Evolutionary conservation across 768 basidiomycete genomes (phyloP).

Genomic region (Boletus eberwhitei): DNA sequence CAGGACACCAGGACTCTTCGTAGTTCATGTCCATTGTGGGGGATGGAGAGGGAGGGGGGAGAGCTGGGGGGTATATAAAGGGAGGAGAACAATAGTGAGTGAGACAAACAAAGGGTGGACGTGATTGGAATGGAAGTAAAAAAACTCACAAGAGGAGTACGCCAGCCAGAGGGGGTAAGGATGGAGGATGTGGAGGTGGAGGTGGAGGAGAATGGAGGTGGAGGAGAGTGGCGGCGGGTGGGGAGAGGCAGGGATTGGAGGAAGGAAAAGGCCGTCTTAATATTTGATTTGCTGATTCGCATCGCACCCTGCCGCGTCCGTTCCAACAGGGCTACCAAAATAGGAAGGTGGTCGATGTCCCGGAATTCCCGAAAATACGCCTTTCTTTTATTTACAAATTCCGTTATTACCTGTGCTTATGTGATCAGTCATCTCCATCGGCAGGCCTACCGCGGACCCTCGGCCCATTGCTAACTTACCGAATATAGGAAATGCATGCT

Average conservation of each 20-base stretch:
- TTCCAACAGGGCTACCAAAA: slow-evolving; percentile 18
- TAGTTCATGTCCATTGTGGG: slow-evolving; percentile 37
- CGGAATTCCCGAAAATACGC: slow-evolving; percentile 28
- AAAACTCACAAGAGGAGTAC: slow-evolving; percentile 8
- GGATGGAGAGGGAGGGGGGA: slow-evolving; percentile 11
- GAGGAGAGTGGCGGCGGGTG: slow-evolving; percentile 21
- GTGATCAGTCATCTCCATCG: slow-evolving; percentile 23
- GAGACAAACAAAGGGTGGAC: slow-evolving; percentile 18
- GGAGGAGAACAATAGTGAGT: slow-evolving; percentile 8
- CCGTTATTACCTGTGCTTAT: slow-evolving; percentile 32
- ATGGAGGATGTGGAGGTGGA: slow-evolving; percentile 4
- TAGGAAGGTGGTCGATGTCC: slow-evolving; percentile 16
- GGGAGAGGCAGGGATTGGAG: slow-evolving; percentile 26
- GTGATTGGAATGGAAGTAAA: not conserved
- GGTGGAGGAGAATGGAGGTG: slow-evolving; percentile 1
- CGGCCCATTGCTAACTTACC: slow-evolving; percentile 12
- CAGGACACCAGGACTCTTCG: slow-evolving; percentile 79
- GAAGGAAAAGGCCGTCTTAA: slow-evolving; percentile 32
- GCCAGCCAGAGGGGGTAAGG: not conserved
- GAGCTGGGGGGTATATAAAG: slow-evolving; percentile 14
- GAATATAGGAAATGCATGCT: slow-evolving; percentile 22
- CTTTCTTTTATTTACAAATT: slow-evolving; percentile 28
- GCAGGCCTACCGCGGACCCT: slow-evolving; percentile 33
- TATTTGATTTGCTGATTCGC: slow-evolving; percentile 39
- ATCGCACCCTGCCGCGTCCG: slow-evolving; percentile 24